Evolutionary conservation across 2,329 filamentous ascomycete genomes (phyloP).

Genomic region (Alternaria sp.): DNA sequence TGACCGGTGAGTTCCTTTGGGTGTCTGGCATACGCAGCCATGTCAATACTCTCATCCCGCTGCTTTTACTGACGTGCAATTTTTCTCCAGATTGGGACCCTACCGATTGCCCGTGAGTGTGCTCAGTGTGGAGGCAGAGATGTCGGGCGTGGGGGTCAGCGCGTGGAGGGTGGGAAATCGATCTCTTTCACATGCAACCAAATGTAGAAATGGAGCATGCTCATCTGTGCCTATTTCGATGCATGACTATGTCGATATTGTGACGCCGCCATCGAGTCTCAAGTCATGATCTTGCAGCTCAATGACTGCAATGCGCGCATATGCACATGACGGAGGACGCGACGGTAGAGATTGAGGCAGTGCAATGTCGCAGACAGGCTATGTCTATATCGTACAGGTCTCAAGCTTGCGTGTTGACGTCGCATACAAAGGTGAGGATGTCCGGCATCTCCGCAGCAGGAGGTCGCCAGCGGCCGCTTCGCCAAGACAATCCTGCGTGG

Average conservation of each 20-base stretch:
- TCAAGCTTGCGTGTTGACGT: not conserved
- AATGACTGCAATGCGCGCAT: not conserved
- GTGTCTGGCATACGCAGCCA: not conserved
- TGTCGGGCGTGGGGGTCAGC: conserved; percentile 26
- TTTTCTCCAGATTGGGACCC: conserved; percentile 53
- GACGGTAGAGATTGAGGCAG: not conserved
- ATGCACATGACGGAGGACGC: not conserved
- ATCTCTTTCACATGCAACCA: not conserved
- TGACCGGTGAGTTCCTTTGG: conserved; percentile 56
- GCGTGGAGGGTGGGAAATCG: conserved; percentile 8
- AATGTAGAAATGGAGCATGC: not conserved
- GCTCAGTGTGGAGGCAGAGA: conserved; percentile 17
- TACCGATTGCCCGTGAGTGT: conserved; percentile 47
- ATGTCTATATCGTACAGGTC: not conserved
- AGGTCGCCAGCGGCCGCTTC: conserved; percentile 1
- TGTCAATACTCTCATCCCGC: not conserved
- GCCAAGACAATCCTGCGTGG: not conserved
- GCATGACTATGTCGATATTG: not conserved
- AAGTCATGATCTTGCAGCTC: not conserved
- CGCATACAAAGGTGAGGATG: not conserved
- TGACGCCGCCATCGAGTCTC: not conserved
- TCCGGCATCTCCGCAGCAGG: conserved; percentile 10
- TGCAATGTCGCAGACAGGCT: not conserved
- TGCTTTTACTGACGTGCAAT: conserved; percentile 22
- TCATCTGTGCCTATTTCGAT: not conserved